Evolutionary conservation across 305 asterid species (phyloP).

Genomic region (Caryopteris hybrid): DNA sequence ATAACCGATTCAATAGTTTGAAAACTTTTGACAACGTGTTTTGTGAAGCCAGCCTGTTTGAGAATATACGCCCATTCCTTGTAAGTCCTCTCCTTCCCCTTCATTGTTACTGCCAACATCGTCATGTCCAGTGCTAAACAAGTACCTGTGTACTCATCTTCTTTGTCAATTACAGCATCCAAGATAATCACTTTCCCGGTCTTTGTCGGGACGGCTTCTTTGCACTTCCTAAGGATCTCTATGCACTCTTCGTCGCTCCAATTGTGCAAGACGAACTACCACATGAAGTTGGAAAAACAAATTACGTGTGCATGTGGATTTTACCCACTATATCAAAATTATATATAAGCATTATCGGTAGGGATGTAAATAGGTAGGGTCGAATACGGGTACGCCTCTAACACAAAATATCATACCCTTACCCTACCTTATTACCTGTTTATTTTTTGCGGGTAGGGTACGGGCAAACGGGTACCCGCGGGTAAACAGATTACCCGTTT

Average conservation of each 20-base stretch:
- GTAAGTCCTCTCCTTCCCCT: conserved; percentile 12
- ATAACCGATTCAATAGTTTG: conserved; percentile 30
- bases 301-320: too few species aligned
- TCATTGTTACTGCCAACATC: not conserved
- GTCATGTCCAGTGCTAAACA: conserved; percentile 1
- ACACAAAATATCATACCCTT: too few species aligned
- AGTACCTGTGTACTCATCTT: not conserved
- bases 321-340: too few species aligned
- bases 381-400: too few species aligned
- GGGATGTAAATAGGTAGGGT: too few species aligned
- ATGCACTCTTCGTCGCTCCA: conserved; percentile 14
- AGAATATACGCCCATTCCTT: conserved; percentile 30
- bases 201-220: not conserved
- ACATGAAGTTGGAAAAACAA: too few species aligned
- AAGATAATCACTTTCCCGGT: conserved; percentile 21
- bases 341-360: too few species aligned
- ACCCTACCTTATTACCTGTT: too few species aligned
- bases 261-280: conserved; percentile 10
- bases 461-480: too few species aligned
- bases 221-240: conserved; percentile 15
- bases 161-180: conserved; percentile 37
- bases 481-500: too few species aligned
- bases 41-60: conserved; percentile 33
- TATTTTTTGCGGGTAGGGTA: too few species aligned
- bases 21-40: conserved; percentile 14